Evolutionary conservation across 305 asterid species (phyloP).

Genomic region (Petunia hybrid): DNA sequence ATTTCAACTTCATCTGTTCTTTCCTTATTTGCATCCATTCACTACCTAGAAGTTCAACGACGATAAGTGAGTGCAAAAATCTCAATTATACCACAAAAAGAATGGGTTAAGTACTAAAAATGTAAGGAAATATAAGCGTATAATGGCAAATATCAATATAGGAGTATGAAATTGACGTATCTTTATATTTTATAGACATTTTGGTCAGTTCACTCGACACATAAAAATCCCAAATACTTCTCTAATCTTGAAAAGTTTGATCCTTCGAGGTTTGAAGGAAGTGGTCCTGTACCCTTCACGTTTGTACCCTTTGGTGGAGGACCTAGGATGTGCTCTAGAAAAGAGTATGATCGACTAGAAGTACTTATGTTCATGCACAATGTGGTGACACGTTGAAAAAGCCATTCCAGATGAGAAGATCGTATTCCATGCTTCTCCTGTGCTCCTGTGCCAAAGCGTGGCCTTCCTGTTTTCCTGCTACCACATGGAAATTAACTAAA

Average conservation of each 20-base stretch:
- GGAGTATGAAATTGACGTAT: background rate
- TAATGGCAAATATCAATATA: too few relatives aligned
- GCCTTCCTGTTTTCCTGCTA: constrained; percentile 22
- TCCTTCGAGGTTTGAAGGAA: constrained; percentile 28
- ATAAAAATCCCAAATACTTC: constrained; percentile 31
- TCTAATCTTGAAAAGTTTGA: constrained; percentile 29
- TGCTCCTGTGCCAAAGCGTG: constrained; percentile 23
- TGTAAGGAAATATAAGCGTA: too few relatives aligned
- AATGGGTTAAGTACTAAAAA: too few relatives aligned
- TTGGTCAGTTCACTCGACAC: constrained; percentile 33
- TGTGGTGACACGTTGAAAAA: constrained; percentile 25
- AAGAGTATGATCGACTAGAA: constrained; percentile 35
- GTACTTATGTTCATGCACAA: constrained; percentile 30
- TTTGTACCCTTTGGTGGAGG: constrained; percentile 32
- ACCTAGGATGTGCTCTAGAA: constrained; percentile 32
- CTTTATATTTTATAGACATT: constrained; percentile 18
- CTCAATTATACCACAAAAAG: too few relatives aligned
- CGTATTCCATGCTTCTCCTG: constrained; percentile 27
- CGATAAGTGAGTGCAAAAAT: too few relatives aligned
- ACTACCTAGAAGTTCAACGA: too few relatives aligned
- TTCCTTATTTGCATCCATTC: too few relatives aligned
- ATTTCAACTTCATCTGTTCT: too few relatives aligned
- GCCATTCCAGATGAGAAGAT: constrained; percentile 25
- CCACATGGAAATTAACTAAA: constrained; percentile 12
- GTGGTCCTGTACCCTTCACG: constrained; percentile 31